Percentiles rank a stretch among this genome's conserved stretches.
Conservation (phyloP, 2,329 filamentous ascomycete genomes). For the Epichloe sylvatica region DNA sequence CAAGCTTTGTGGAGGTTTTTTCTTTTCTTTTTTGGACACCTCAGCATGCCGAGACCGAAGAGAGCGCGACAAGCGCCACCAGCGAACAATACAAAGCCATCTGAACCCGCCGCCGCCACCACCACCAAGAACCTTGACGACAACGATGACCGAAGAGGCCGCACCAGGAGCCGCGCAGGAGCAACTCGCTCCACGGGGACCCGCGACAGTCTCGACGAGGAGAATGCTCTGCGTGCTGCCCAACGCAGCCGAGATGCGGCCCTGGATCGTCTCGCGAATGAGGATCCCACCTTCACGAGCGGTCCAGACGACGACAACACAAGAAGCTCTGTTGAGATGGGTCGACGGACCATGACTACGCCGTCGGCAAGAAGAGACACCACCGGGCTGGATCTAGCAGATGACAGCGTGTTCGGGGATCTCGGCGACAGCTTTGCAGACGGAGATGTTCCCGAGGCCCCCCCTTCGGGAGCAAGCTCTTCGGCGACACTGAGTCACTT, state of each 20-base stretch:
- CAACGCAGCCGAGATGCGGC: constrained; percentile 23
- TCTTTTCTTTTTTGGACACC: not conserved
- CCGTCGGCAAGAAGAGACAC: constrained; percentile 26
- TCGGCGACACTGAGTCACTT: constrained; percentile 33
- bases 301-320: constrained; percentile 17
- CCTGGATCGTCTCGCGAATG: constrained; percentile 20
- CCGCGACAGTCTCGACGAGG: constrained; percentile 11
- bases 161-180: constrained; percentile 11
- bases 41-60: constrained; percentile 9
- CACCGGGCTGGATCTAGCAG: constrained; percentile 34
- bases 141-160: constrained; percentile 14
- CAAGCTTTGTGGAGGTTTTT: no score
- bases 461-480: constrained; percentile 29
- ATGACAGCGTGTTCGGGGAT: constrained; percentile 33
- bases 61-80: constrained; percentile 6
- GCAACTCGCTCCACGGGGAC: constrained; percentile 6
- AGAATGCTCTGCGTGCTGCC: constrained; percentile 14
- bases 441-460: constrained; percentile 20
- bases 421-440: constrained; percentile 30
- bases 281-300: constrained; percentile 19
- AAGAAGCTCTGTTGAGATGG: constrained; percentile 22
- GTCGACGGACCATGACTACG: constrained; percentile 22
- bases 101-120: not conserved
- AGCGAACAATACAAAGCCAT: not conserved
- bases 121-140: not conserved